Evolutionary conservation across 148 eudicot genomes (phyloP).

Genomic region (Silene conica): DNA sequence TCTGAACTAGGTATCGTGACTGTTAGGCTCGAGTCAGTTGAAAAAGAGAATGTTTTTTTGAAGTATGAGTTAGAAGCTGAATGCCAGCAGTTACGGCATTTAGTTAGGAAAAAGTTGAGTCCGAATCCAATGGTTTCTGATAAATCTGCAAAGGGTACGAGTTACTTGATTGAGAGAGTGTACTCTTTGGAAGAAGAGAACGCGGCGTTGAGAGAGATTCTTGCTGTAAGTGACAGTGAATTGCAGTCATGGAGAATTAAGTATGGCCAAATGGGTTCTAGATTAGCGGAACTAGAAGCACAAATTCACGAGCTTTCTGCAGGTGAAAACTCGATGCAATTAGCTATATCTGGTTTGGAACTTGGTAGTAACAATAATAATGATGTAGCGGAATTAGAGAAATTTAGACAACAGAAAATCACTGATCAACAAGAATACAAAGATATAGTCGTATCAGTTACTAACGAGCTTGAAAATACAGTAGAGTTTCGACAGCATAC

Average conservation of each 20-base stretch:
- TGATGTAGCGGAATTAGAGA: constrained; percentile 33
- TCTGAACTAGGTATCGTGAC: constrained; percentile 54
- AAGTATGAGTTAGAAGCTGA: constrained; percentile 76
- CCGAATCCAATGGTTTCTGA: constrained; percentile 24
- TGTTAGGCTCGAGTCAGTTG: constrained; percentile 51
- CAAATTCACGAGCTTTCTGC: constrained; percentile 35
- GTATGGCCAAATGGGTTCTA: constrained; percentile 34
- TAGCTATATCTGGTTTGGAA: constrained; percentile 23
- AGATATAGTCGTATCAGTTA: constrained; percentile 38
- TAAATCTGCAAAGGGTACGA: constrained; percentile 24
- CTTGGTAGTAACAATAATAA: constrained; percentile 14
- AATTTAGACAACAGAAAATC: constrained; percentile 25
- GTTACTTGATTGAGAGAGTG: constrained; percentile 41
- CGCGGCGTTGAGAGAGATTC: constrained; percentile 40
- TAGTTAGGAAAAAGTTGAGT: constrained; percentile 49
- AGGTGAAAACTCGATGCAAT: constrained; percentile 28
- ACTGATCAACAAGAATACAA: constrained; percentile 17
- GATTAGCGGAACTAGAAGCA: constrained; percentile 40
- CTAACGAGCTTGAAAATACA: constrained; percentile 17
- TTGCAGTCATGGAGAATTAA: constrained; percentile 33
- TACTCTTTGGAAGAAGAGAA: constrained; percentile 63
- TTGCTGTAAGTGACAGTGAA: constrained; percentile 49
- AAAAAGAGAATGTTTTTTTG: constrained; percentile 68
- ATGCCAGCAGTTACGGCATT: constrained; percentile 54
- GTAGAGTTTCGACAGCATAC: constrained; percentile 2